These are phyloP conservation scores for Syncephalastrum racemosum DNA, from an alignment of 371 early-diverging fungal genomes.

Conservation along the genomic window DNA sequence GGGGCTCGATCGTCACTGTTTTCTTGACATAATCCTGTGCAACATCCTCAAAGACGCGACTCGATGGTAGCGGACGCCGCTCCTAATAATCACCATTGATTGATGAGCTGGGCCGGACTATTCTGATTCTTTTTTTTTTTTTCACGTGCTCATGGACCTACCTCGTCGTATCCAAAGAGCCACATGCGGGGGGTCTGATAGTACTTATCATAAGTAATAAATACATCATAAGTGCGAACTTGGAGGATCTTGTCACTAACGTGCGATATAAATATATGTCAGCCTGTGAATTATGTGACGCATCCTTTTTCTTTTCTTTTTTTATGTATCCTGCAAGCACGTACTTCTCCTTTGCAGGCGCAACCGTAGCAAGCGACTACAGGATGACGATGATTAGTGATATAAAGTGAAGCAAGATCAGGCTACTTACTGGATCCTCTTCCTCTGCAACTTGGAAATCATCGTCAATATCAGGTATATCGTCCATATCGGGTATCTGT, in stretches of 20 bases:
- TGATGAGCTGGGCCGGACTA: background rate
- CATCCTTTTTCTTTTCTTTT: too few species aligned
- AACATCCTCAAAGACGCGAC: constrained; percentile 94
- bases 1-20: constrained; percentile 96
- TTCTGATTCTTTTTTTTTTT: background rate
- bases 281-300: too few species aligned
- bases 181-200: constrained; percentile 97
- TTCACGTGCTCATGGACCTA: background rate
- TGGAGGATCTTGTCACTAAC: constrained; percentile 83
- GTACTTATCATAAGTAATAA: constrained; percentile 98
- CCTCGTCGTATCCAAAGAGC: constrained; percentile 95
- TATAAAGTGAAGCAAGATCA: background rate
- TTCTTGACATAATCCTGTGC: constrained; percentile 97
- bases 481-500: constrained; percentile 74
- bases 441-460: constrained; percentile 67
- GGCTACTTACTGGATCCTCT: constrained; percentile 59
- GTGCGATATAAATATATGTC: too few species aligned
- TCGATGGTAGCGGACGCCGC: constrained; percentile 80
- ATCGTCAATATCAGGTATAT: constrained; percentile 95
- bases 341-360: background rate
- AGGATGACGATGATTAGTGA: background rate
- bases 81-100: constrained; percentile 29
- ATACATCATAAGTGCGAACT: constrained; percentile 95
- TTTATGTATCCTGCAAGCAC: too few species aligned
- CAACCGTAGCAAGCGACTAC: constrained; percentile 7